phyloP scores from a whole-genome alignment of 2,329 filamentous ascomycete species.

The Trichoderma asperellum region DNA sequence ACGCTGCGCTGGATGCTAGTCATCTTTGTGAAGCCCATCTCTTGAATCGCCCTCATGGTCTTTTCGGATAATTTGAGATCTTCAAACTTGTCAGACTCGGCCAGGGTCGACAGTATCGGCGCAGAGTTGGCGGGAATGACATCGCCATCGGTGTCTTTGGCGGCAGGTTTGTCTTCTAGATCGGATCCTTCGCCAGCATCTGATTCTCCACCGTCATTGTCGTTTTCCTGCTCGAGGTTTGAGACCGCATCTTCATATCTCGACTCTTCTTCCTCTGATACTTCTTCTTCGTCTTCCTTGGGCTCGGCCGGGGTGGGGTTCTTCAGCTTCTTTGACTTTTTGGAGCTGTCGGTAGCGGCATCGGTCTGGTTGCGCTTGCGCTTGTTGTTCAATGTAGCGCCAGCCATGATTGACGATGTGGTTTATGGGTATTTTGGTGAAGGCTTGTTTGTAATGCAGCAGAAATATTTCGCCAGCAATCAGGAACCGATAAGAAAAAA shows the following conservation, averaged over 20 bases:
- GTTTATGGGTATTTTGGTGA: background rate
- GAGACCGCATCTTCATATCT: slow-evolving; percentile 33
- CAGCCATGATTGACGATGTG: slow-evolving; percentile 39
- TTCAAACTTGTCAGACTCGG: slow-evolving; percentile 71
- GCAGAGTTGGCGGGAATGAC: slow-evolving; percentile 45
- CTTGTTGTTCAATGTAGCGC: slow-evolving; percentile 48
- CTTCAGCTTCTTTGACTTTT: slow-evolving; percentile 45
- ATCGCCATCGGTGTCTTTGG: slow-evolving; percentile 37
- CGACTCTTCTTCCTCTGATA: slow-evolving; percentile 38
- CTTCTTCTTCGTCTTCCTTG: slow-evolving; percentile 37
- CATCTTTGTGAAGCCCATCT: slow-evolving; percentile 95
- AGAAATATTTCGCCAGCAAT: slow-evolving; percentile 30
- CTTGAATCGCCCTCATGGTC: slow-evolving; percentile 83
- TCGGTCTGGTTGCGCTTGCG: slow-evolving; percentile 47
- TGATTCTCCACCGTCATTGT: slow-evolving; percentile 35
- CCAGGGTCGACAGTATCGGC: slow-evolving; percentile 58
- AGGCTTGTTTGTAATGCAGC: slow-evolving; percentile 12
- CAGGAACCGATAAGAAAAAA: slow-evolving; percentile 33
- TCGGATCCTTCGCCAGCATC: slow-evolving; percentile 38
- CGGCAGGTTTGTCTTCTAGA: slow-evolving; percentile 22
- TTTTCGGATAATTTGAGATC: slow-evolving; percentile 86
- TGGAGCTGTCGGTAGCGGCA: slow-evolving; percentile 35
- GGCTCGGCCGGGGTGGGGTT: slow-evolving; percentile 42
- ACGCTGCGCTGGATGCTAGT: slow-evolving; percentile 84
- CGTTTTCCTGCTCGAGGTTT: slow-evolving; percentile 33